These are phyloP conservation scores for Malus hybrid DNA, from an alignment of 331 rosid species.

Conservation along the genomic window DNA sequence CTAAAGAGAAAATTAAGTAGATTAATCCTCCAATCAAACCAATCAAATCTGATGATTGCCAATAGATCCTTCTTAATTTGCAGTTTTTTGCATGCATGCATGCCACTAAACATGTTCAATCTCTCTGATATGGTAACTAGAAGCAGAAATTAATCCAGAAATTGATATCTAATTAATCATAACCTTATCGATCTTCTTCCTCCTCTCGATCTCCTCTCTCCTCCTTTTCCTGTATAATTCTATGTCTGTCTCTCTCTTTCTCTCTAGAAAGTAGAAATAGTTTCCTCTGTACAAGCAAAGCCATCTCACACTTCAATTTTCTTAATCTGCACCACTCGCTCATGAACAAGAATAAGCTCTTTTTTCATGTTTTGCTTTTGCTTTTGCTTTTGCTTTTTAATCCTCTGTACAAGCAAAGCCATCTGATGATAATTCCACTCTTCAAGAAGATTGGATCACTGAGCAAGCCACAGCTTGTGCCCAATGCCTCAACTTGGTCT, in stretches of 20 bases:
- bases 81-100: not conserved
- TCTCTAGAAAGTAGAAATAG: slow-evolving; percentile 1
- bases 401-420: slow-evolving; percentile 33
- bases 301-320: not conserved
- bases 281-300: slow-evolving; percentile 8
- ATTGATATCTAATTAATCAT: not conserved
- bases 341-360: not conserved
- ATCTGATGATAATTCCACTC: not conserved
- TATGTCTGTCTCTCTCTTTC: not conserved
- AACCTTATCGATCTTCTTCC: not conserved
- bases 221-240: not conserved
- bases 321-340: not conserved
- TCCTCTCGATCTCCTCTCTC: not conserved
- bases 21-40: not conserved
- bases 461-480: slow-evolving; percentile 99
- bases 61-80: not conserved
- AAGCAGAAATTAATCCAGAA: not conserved
- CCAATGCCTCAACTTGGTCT: slow-evolving; percentile 86
- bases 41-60: not conserved
- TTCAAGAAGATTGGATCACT: slow-evolving; percentile 58
- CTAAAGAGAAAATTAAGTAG: not conserved
- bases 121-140: not conserved
- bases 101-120: not conserved
- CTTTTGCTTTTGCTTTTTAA: slow-evolving; percentile 4
- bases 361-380: not conserved